These are phyloP conservation scores for Rhododendron henanense DNA, from an alignment of 148 eudicot genomes.

Conservation along the genomic window DNA sequence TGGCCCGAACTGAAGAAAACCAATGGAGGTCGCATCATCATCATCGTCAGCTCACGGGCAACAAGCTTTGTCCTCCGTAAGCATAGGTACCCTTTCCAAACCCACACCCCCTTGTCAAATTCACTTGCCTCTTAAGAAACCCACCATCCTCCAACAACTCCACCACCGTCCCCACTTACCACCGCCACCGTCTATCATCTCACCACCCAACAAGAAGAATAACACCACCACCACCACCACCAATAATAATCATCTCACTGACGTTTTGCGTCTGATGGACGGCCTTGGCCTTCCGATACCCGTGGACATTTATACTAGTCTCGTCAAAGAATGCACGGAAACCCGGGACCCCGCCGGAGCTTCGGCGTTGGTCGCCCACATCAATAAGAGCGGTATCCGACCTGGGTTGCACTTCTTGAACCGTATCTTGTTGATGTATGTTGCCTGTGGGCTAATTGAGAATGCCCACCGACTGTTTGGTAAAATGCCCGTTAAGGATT, in stretches of 20 bases:
- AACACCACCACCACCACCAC: conserved; percentile 8
- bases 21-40: neutral
- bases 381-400: conserved; percentile 28
- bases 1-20: neutral
- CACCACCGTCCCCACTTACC: neutral
- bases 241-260: conserved; percentile 18
- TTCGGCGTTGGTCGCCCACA: conserved; percentile 33
- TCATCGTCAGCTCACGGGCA: neutral
- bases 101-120: neutral
- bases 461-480: conserved; percentile 61
- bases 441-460: conserved; percentile 43
- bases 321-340: conserved; percentile 57
- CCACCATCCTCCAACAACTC: neutral
- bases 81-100: neutral
- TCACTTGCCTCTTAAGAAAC: neutral
- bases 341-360: conserved; percentile 34
- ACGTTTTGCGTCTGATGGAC: conserved; percentile 61
- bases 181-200: neutral
- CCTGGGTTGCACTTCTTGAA: conserved; percentile 39
- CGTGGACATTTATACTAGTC: conserved; percentile 49
- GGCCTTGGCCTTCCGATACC: conserved; percentile 40
- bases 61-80: neutral
- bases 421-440: conserved; percentile 49
- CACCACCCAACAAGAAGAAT: neutral
- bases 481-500: conserved; percentile 47